Conservation (phyloP, 768 basidiomycete genomes). For the Mycena rosella region DNA sequence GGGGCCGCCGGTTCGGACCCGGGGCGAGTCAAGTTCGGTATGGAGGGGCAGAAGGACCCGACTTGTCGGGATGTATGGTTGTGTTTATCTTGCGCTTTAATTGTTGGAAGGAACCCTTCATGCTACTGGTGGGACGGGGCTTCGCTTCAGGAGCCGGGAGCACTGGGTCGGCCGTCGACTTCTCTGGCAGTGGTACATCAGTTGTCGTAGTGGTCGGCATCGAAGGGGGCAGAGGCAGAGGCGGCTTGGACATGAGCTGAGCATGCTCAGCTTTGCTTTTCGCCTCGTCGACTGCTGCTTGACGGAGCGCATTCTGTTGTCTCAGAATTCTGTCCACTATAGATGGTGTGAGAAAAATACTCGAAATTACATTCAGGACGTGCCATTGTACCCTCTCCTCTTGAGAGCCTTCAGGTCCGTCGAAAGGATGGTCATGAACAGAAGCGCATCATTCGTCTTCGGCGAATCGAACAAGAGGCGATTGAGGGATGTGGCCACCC, state of each 20-base stretch:
- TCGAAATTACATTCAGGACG: background rate
- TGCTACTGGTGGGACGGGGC: conserved; percentile 18
- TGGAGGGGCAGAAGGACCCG: conserved; percentile 22
- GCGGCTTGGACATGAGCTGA: conserved; percentile 44
- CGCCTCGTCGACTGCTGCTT: conserved; percentile 62
- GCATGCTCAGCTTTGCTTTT: conserved; percentile 52
- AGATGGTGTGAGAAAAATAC: background rate
- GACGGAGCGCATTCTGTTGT: conserved; percentile 79
- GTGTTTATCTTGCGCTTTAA: conserved; percentile 46
- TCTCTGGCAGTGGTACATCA: conserved; percentile 16
- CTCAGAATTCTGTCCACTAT: conserved; percentile 92
- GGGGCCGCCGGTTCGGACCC: background rate
- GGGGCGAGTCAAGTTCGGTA: conserved; percentile 29
- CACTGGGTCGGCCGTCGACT: conserved; percentile 2
- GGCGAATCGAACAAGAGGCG: conserved; percentile 81
- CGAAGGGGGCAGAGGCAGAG: conserved; percentile 20
- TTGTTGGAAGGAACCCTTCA: conserved; percentile 44
- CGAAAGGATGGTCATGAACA: conserved; percentile 94
- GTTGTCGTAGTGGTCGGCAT: conserved; percentile 27
- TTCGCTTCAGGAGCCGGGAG: conserved; percentile 22
- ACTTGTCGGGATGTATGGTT: conserved; percentile 31
- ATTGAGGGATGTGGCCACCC: conserved; percentile 89
- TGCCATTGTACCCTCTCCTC: conserved; percentile 89
- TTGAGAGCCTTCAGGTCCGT: conserved; percentile 88
- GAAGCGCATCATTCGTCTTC: conserved; percentile 87